A percentile compares a stretch with the other conserved stretches of the same genome.
These are phyloP conservation scores for Epicoccum sorghinum DNA, from an alignment of 2,329 filamentous ascomycete species.

Conservation along the genomic window DNA sequence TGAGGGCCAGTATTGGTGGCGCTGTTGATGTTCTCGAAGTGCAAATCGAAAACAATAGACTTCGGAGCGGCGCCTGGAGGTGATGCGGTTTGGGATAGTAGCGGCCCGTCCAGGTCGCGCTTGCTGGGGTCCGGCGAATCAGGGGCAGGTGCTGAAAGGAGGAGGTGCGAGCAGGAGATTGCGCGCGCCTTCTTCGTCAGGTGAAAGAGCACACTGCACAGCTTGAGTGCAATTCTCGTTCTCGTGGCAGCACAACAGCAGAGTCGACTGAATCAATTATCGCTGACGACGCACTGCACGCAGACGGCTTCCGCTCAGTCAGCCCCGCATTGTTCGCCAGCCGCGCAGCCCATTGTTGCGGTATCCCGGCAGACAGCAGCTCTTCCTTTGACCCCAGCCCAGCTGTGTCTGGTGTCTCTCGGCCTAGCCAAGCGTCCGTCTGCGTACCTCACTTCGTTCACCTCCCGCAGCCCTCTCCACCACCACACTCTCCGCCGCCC, in stretches of 20 bases:
- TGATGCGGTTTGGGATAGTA: slow-evolving; percentile 25
- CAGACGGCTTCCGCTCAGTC: slow-evolving; percentile 7
- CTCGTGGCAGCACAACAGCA: slow-evolving; percentile 1
- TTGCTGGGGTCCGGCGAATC: slow-evolving; percentile 21
- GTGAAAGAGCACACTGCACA: slow-evolving; percentile 1
- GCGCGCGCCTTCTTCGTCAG: slow-evolving; percentile 38
- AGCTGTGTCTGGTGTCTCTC: slow-evolving; percentile 24
- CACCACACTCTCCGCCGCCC: slow-evolving; percentile 17
- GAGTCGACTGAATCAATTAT: slow-evolving; percentile 8
- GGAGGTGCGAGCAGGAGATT: slow-evolving; percentile 37
- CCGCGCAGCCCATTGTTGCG: slow-evolving; percentile 18
- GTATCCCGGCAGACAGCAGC: slow-evolving; percentile 10
- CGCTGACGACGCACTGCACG: not conserved
- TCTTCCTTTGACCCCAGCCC: slow-evolving; percentile 26
- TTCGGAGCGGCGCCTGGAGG: slow-evolving; percentile 19
- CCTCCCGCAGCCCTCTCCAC: slow-evolving; percentile 24
- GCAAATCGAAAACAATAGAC: slow-evolving; percentile 21
- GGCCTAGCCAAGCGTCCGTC: slow-evolving; percentile 40
- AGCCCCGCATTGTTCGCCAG: slow-evolving; percentile 1
- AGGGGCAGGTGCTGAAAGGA: slow-evolving; percentile 23
- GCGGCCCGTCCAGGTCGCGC: slow-evolving; percentile 13
- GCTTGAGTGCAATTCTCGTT: slow-evolving; percentile 3
- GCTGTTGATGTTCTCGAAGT: slow-evolving; percentile 25
- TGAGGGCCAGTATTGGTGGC: slow-evolving; percentile 25
- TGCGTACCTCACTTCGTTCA: slow-evolving; percentile 40